Evolutionary conservation across 2,329 filamentous ascomycete species (phyloP).

Genomic region (Tolypocladium inflatum): DNA sequence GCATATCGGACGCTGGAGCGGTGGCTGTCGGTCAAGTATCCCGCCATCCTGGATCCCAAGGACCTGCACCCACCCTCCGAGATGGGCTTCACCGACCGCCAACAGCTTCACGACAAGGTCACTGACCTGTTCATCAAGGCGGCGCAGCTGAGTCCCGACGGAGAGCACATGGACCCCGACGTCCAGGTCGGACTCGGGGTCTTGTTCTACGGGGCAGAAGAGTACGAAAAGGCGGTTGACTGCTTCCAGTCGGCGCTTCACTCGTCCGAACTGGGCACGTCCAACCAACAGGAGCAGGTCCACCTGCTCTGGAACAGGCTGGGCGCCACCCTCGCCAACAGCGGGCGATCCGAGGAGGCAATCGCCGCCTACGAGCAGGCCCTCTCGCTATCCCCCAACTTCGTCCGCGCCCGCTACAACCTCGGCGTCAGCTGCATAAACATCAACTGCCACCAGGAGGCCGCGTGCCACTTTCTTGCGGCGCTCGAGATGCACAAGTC

Average conservation of each 20-base stretch:
- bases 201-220: slow-evolving; percentile 93
- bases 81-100: slow-evolving; percentile 88
- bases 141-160: slow-evolving; percentile 82
- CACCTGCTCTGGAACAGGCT: slow-evolving; percentile 97
- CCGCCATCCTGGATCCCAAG: slow-evolving; percentile 63
- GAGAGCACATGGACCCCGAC: slow-evolving; percentile 95
- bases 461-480: slow-evolving; percentile 83
- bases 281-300: slow-evolving; percentile 76
- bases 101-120: slow-evolving; percentile 80
- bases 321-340: slow-evolving; percentile 91
- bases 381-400: slow-evolving; percentile 83
- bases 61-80: slow-evolving; percentile 69
- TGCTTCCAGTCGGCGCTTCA: slow-evolving; percentile 92
- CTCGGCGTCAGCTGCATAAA: slow-evolving; percentile 95
- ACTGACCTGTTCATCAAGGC: slow-evolving; percentile 86
- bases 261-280: slow-evolving; percentile 71
- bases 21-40: slow-evolving; percentile 95
- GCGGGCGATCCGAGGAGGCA: slow-evolving; percentile 85
- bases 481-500: slow-evolving; percentile 93
- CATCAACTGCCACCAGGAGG: slow-evolving; percentile 89
- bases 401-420: slow-evolving; percentile 94
- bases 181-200: slow-evolving; percentile 96
- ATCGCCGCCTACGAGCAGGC: slow-evolving; percentile 95
- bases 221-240: slow-evolving; percentile 97
- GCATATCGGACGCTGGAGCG: slow-evolving; percentile 94